A percentile compares a stretch with the other conserved stretches of the same genome.
Evolutionary conservation across 1,284 basidiomycete genomes (phyloP).

Genomic region (Fomitopsis betulina): DNA sequence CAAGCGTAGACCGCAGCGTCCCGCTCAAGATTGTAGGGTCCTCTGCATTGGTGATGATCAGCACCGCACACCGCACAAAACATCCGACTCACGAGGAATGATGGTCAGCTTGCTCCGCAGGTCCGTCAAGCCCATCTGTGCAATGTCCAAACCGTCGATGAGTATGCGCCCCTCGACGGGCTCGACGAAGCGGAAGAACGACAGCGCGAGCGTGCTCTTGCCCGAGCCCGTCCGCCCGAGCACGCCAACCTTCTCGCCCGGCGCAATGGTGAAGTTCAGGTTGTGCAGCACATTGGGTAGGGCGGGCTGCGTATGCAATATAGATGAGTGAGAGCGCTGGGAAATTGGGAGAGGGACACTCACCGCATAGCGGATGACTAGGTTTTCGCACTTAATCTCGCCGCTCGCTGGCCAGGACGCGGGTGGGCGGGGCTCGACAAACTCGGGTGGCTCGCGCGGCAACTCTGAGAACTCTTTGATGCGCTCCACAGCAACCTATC

Average conservation of each 20-base stretch:
- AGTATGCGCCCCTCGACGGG: conserved; percentile 78
- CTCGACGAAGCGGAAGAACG: conserved; percentile 96
- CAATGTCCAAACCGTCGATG: conserved; percentile 87
- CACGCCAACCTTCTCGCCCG: conserved; percentile 85
- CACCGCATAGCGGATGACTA: conserved; percentile 87
- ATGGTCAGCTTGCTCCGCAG: conserved; percentile 84
- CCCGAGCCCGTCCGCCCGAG: conserved; percentile 88
- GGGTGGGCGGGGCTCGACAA: conserved; percentile 81
- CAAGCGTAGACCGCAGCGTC: conserved; percentile 82
- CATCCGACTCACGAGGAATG: conserved; percentile 75
- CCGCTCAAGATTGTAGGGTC: conserved; percentile 90
- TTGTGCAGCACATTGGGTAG: conserved; percentile 85
- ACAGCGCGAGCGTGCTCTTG: conserved; percentile 87
- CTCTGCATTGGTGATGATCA: conserved; percentile 41
- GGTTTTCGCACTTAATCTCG: conserved; percentile 71
- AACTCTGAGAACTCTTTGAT: conserved; percentile 89
- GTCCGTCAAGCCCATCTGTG: conserved; percentile 84
- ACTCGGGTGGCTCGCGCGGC: conserved; percentile 72
- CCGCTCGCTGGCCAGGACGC: conserved; percentile 80
- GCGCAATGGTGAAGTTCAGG: conserved; percentile 72
- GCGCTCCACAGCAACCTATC: conserved; percentile 83
- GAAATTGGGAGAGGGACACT: conserved; percentile 26
- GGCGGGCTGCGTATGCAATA: conserved; percentile 48
- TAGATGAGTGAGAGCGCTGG: neutral
- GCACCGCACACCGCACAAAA: neutral